A percentile compares a stretch with the other conserved stretches of the same genome.
Conservation (phyloP, 805 yeast species). For the Hermanozyma aechmeae region DNA sequence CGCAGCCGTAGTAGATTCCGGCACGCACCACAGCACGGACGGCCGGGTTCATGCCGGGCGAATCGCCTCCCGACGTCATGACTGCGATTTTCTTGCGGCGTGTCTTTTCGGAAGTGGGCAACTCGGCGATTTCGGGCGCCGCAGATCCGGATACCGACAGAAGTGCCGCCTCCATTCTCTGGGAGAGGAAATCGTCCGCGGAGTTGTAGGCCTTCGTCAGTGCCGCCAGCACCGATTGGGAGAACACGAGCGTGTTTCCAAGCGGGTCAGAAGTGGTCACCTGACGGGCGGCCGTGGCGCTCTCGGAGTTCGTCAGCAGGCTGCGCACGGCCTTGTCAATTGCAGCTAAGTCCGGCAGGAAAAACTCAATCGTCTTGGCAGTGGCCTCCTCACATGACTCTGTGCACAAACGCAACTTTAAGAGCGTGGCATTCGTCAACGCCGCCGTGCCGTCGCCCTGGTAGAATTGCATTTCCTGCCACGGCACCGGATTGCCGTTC, state of each 20-base stretch:
- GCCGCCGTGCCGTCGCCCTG: conserved; percentile 25
- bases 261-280: no score
- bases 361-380: conserved; percentile 18
- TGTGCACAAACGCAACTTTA: conserved; percentile 26
- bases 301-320: no score
- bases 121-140: no score
- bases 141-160: no score
- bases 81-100: conserved; percentile 60
- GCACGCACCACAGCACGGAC: conserved; percentile 94
- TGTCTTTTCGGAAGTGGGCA: no score
- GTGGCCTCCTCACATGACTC: conserved; percentile 4
- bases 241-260: conserved; percentile 21
- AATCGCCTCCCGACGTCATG: conserved; percentile 98
- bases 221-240: no score
- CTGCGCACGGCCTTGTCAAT: no score
- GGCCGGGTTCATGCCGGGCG: conserved; percentile 97
- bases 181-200: no score
- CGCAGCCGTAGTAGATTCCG: conserved; percentile 81
- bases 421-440: conserved; percentile 18
- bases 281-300: no score
- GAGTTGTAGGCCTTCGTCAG: no score
- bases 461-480: conserved; percentile 32
- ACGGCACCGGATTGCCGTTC: conserved; percentile 26
- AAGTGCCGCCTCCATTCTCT: no score
- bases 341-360: conserved; percentile 17